Conservation (phyloP, 768 basidiomycete species). For the Xerocomus potaroensis region DNA sequence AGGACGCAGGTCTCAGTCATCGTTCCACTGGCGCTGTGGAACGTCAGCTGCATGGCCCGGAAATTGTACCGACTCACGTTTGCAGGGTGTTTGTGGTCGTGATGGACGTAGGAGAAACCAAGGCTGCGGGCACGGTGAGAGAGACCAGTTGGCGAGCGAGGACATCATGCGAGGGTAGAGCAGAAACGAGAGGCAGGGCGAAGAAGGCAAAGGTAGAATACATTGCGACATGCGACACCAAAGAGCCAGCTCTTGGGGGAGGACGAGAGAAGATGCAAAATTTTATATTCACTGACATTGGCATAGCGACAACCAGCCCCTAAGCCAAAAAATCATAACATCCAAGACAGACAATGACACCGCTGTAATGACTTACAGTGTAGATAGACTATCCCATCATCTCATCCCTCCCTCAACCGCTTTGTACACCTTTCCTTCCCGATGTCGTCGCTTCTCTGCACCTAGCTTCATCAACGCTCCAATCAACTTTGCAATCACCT, state of each 20-base stretch:
- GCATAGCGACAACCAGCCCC: constrained; percentile 16
- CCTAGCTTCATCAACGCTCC: constrained; percentile 42
- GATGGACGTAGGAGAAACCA: constrained; percentile 33
- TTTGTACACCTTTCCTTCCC: constrained; percentile 80
- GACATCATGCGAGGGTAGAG: constrained; percentile 19
- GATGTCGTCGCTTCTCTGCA: constrained; percentile 41
- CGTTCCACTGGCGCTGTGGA: constrained; percentile 43
- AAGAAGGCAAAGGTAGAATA: constrained; percentile 20
- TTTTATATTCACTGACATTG: constrained; percentile 9
- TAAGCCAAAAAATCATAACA: not conserved
- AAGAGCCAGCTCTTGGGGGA: constrained; percentile 37
- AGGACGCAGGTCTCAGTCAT: constrained; percentile 57
- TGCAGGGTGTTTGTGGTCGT: constrained; percentile 20
- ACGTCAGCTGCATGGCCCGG: not conserved
- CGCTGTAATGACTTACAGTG: too few relatives aligned
- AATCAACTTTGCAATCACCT: constrained; percentile 50
- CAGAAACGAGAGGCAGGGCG: constrained; percentile 24
- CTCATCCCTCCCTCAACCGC: constrained; percentile 71
- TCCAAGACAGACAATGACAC: too few relatives aligned
- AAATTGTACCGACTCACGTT: constrained; percentile 33
- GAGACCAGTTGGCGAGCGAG: constrained; percentile 22
- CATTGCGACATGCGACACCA: constrained; percentile 19
- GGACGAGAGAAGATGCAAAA: not conserved
- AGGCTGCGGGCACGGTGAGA: constrained; percentile 15
- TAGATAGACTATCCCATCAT: constrained; percentile 13